A percentile compares a stretch with the other conserved stretches of the same genome.
phyloP scores from a whole-genome alignment of 441 rosid genomes.

The Adansonia rubrostipa region DNA sequence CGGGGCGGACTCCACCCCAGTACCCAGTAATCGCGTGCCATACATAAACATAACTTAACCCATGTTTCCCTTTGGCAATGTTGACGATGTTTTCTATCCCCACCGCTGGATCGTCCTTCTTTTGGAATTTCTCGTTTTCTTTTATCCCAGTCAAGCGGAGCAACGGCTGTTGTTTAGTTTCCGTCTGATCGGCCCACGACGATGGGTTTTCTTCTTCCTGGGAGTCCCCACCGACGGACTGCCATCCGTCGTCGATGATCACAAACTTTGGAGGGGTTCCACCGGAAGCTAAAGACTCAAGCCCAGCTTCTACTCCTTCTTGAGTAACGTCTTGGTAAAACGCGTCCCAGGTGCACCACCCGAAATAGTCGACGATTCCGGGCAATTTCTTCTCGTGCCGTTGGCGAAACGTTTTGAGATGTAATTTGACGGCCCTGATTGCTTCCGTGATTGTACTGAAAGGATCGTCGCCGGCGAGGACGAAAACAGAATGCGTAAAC shows the following conservation, averaged over 20 bases:
- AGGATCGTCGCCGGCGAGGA: constrained; percentile 85
- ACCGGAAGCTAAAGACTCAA: constrained; percentile 63
- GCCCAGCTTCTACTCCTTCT: constrained; percentile 86
- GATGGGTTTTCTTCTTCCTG: constrained; percentile 19
- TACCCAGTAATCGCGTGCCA: constrained; percentile 98
- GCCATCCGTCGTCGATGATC: constrained; percentile 98
- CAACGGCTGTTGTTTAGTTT: constrained; percentile 45
- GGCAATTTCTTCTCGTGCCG: constrained; percentile 89
- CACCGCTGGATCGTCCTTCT: constrained; percentile 59
- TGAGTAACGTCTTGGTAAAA: constrained; percentile 91
- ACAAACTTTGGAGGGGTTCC: constrained; percentile 83
- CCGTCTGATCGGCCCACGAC: not conserved
- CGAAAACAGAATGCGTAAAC: constrained; percentile 64
- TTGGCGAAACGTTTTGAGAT: constrained; percentile 75
- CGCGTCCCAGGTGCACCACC: constrained; percentile 99
- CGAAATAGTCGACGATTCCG: constrained; percentile 77
- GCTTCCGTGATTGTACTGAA: constrained; percentile 75
- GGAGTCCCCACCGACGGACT: constrained; percentile 63
- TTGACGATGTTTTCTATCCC: constrained; percentile 77
- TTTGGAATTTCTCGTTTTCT: constrained; percentile 77
- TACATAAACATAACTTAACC: constrained; percentile 78
- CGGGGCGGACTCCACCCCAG: constrained; percentile 96
- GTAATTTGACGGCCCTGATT: constrained; percentile 60
- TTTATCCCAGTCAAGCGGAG: constrained; percentile 71
- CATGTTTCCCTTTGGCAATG: constrained; percentile 63